Evolutionary conservation across 2,329 filamentous ascomycete genomes (phyloP), one percentile per base, ranked within the genome.

Genomic region (Drechmeria coniospora): DNA sequence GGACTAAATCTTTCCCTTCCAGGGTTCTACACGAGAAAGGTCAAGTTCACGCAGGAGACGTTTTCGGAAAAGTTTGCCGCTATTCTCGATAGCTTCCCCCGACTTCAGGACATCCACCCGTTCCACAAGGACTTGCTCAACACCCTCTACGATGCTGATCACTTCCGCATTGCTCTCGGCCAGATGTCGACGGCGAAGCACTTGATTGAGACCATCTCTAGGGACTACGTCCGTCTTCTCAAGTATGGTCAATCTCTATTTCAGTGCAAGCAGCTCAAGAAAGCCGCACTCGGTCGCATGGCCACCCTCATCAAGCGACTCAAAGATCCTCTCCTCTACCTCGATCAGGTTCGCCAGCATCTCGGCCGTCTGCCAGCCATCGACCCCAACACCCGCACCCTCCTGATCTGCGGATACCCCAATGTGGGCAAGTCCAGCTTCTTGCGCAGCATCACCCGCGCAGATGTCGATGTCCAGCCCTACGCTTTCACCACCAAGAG

Each of bases 401-500:
- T 98, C 24, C 68, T 98, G 39, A 94, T 98, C 43, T 93, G 87
- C 55, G 90, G 90, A 29, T 95, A 95, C 54, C 90, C 90, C 43
- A 98, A 98, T 46, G 84, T 92, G 36, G 86, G 90, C 56, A 98
- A 98, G 64, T 92, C 82, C 31, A 92, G 82, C 42, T 98, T 98
- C 64, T 59, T 98, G 49, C 79, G 78, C 57, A 90, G 78, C 49
- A 78, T 95, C 46, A 92, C 84, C 27, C 72, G 86, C 42, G 90
- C 90, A 38, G 90, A 98, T 61, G 87, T 94, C 31, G 87, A 94
- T 49, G 81, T 94, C 19, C 86, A 95, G 60, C 87, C 90, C 13
- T 98, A 95, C 52, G 92, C 90, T 29, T 98, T 98, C 66, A 94
- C 90, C 20, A 98, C 90, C 30, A 95, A 95, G 68, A 84, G 77